Conservation (phyloP, 345 rosid genomes). For the Trapa incisa region DNA sequence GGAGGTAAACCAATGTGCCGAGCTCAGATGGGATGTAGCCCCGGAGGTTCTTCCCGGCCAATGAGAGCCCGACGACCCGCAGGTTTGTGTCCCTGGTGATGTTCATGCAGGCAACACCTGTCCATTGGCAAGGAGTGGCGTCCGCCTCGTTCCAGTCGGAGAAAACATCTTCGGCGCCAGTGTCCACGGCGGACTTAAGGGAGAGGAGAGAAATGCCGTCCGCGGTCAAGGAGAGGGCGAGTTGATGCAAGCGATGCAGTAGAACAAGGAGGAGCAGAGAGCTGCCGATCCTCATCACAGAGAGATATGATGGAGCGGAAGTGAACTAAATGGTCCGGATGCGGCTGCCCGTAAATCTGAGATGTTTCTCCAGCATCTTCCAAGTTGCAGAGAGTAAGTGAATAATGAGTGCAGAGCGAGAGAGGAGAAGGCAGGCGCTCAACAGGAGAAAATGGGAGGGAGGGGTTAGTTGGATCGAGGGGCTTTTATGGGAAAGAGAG, state of each 20-base stretch:
- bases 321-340: background rate
- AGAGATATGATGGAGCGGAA: background rate
- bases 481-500: constrained; percentile 36
- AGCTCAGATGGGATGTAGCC: constrained; percentile 96
- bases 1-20: constrained; percentile 58
- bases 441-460: background rate
- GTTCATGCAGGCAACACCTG: constrained; percentile 79
- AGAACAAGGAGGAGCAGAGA: background rate
- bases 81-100: constrained; percentile 38
- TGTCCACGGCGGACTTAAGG: constrained; percentile 72
- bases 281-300: constrained; percentile 3
- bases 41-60: constrained; percentile 55
- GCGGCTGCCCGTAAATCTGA: background rate
- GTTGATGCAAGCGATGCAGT: constrained; percentile 13
- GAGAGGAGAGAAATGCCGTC: constrained; percentile 89
- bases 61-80: constrained; percentile 64
- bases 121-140: constrained; percentile 69
- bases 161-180: constrained; percentile 26
- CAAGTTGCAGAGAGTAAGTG: background rate
- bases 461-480: constrained; percentile 11
- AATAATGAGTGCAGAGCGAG: background rate
- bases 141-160: constrained; percentile 81
- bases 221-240: constrained; percentile 44
- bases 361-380: background rate
- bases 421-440: background rate